A percentile compares a stretch with the other conserved stretches of the same genome.
Conservation (phyloP, 805 yeast genomes). For the Candida xyloterini region DNA sequence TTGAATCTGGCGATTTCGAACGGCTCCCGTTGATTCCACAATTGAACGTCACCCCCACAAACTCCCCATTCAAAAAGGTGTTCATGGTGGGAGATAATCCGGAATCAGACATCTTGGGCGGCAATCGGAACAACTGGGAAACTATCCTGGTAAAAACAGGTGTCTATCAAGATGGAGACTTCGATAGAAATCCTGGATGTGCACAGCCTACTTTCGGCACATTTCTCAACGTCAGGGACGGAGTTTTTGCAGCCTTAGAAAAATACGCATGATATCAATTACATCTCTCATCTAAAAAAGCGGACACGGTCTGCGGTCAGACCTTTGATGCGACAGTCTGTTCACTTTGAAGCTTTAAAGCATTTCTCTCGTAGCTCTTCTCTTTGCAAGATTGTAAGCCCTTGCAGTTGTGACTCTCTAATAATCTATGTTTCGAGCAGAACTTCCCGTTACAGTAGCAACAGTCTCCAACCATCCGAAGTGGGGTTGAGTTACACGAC, state of each 20-base stretch:
- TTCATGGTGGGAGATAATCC: conserved; percentile 99
- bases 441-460: conserved; percentile 78
- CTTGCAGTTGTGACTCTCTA: conserved; percentile 80
- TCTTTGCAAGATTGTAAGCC: conserved; percentile 81
- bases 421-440: conserved; percentile 81
- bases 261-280: conserved; percentile 13
- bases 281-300: conserved; percentile 11
- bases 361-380: conserved; percentile 78
- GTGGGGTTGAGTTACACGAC: conserved; percentile 61
- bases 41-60: conserved; percentile 39
- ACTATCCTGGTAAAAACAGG: conserved; percentile 85
- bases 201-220: conserved; percentile 50
- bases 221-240: conserved; percentile 45
- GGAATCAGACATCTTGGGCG: conserved; percentile 88
- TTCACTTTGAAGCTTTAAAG: conserved; percentile 76
- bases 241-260: conserved; percentile 35
- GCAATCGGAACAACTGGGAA: conserved; percentile 84
- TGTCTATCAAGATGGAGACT: conserved; percentile 67
- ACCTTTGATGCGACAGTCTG: conserved; percentile 79
- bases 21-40: conserved; percentile 38
- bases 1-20: conserved; percentile 23
- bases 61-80: conserved; percentile 54
- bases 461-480: conserved; percentile 77
- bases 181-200: conserved; percentile 25
- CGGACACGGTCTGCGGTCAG: conserved; percentile 26